Evolutionary conservation across 345 rosid species (phyloP).

Genomic region (Punica granatum): DNA sequence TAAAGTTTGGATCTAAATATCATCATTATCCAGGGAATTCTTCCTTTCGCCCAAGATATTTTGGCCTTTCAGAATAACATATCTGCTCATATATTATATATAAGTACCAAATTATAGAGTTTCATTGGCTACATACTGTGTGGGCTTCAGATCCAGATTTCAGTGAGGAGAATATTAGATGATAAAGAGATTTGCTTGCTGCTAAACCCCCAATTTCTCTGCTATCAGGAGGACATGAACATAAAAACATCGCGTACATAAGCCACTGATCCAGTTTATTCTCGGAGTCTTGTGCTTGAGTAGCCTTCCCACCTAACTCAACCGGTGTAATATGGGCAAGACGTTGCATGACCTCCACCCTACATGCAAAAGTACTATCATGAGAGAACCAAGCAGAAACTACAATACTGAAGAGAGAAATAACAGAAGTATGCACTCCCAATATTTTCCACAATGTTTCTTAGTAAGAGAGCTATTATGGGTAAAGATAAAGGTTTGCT

Average conservation of each 20-base stretch:
- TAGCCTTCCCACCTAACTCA: slow-evolving; percentile 93
- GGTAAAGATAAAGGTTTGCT: slow-evolving; percentile 19
- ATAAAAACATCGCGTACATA: slow-evolving; percentile 87
- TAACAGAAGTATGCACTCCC: neutral
- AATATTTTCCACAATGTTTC: neutral
- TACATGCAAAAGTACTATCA: slow-evolving; percentile 20
- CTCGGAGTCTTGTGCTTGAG: slow-evolving; percentile 83
- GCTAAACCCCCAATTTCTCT: slow-evolving; percentile 74
- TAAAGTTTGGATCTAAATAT: no score
- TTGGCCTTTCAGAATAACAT: neutral
- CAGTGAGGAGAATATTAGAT: slow-evolving; percentile 76
- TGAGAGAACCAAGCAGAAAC: neutral
- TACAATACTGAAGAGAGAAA: neutral
- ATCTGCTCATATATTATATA: neutral
- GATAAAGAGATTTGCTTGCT: slow-evolving; percentile 78
- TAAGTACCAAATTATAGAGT: neutral
- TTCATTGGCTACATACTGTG: slow-evolving; percentile 44
- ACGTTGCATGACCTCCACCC: slow-evolving; percentile 72
- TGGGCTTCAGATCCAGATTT: slow-evolving; percentile 86
- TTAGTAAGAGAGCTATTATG: neutral
- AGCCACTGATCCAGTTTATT: slow-evolving; percentile 98
- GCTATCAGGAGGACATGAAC: slow-evolving; percentile 91
- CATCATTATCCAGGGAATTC: neutral
- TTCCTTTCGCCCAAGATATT: neutral
- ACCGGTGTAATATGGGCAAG: slow-evolving; percentile 84